Percentiles rank a stretch among this genome's conserved stretches.
These are phyloP conservation scores for Lactarius hengduanensis DNA, from an alignment of 768 basidiomycete genomes.

Conservation along the genomic window DNA sequence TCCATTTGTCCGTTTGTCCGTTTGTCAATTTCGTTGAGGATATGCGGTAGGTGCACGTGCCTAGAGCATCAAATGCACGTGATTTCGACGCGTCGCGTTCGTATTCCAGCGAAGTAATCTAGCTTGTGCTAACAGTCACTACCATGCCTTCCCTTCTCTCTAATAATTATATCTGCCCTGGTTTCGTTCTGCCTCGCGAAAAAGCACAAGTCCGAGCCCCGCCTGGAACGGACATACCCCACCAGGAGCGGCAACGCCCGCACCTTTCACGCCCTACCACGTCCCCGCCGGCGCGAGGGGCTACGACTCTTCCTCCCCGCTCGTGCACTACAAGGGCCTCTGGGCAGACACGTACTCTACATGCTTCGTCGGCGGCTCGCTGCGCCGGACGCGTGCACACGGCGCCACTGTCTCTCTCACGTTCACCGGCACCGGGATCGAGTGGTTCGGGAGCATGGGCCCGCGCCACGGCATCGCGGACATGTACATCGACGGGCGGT, in stretches of 20 bases:
- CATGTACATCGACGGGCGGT: slow-evolving; percentile 58
- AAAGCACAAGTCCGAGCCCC: slow-evolving; percentile 36
- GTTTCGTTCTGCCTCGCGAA: neutral
- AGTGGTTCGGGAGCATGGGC: slow-evolving; percentile 70
- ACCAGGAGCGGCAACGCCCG: slow-evolving; percentile 46
- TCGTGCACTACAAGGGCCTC: slow-evolving; percentile 58
- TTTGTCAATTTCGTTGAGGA: too few relatives aligned
- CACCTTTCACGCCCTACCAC: slow-evolving; percentile 64
- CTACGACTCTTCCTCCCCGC: slow-evolving; percentile 66
- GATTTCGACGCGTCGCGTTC: neutral
- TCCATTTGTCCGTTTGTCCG: too few relatives aligned
- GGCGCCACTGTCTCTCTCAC: slow-evolving; percentile 54
- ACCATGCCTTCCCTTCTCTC: neutral
- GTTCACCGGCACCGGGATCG: slow-evolving; percentile 73
- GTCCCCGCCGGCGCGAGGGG: slow-evolving; percentile 70
- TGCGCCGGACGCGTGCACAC: slow-evolving; percentile 48
- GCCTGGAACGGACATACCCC: slow-evolving; percentile 72
- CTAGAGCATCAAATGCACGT: neutral
- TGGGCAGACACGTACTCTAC: slow-evolving; percentile 58
- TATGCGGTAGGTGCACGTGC: neutral
- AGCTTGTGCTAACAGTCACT: neutral
- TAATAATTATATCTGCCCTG: neutral
- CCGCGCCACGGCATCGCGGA: slow-evolving; percentile 52
- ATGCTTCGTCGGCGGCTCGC: slow-evolving; percentile 49
- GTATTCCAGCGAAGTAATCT: too few relatives aligned